Evolutionary conservation across 2,329 filamentous ascomycete species (phyloP).

Genomic region (Colletotrichum sp.): DNA sequence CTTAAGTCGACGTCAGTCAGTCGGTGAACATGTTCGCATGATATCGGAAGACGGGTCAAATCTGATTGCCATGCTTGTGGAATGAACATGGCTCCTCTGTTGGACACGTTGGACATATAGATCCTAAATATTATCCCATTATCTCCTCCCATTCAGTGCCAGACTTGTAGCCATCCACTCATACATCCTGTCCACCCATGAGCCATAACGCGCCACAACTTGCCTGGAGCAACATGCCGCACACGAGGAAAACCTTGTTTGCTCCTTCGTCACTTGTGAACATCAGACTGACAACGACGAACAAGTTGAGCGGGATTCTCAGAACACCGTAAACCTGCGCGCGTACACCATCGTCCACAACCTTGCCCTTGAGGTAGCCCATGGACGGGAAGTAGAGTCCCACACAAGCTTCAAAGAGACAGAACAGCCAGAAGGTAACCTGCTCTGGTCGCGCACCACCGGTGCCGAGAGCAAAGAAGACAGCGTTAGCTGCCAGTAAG

Average conservation of each 20-base stretch:
- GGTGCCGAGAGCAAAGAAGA: conserved; percentile 38
- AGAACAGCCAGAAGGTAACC: conserved; percentile 58
- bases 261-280: conserved; percentile 34
- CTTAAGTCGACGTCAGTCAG: conserved; percentile 20
- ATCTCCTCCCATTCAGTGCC: not conserved
- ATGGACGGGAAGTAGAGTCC: conserved; percentile 62
- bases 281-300: conserved; percentile 55
- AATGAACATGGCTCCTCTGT: not conserved
- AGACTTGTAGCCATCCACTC: not conserved
- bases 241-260: conserved; percentile 33
- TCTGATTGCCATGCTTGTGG: not conserved
- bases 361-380: conserved; percentile 54
- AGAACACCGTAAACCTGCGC: conserved; percentile 59
- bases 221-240: conserved; percentile 32
- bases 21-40: not conserved
- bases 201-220: conserved; percentile 31
- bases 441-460: conserved; percentile 37
- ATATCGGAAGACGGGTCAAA: not conserved
- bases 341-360: conserved; percentile 57
- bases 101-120: not conserved
- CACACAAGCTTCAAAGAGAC: conserved; percentile 59
- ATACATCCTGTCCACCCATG: conserved; percentile 12
- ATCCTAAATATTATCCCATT: not conserved
- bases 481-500: conserved; percentile 39
- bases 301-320: conserved; percentile 62